These are phyloP conservation scores for Bonia amplexicaulis DNA, from an alignment of 176 grass and related monocot genomes.

Conservation along the genomic window DNA sequence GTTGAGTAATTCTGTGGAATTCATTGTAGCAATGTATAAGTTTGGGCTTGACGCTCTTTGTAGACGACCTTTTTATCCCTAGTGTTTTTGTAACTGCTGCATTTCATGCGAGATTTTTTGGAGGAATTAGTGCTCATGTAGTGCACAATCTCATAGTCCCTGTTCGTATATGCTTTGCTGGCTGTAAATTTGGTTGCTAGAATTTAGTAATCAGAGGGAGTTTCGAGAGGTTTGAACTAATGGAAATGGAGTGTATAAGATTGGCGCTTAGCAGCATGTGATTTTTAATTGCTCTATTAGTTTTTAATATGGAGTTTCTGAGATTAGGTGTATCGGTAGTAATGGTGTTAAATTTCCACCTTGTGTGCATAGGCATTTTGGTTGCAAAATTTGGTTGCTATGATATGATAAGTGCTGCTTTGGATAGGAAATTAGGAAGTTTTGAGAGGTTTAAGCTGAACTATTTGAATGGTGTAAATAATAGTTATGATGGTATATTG, in stretches of 20 bases:
- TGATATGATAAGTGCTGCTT: background rate
- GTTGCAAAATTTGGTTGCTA: background rate
- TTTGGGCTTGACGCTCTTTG: background rate
- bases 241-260: background rate
- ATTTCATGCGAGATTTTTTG: background rate
- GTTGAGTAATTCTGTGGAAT: background rate
- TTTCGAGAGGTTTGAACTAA: background rate
- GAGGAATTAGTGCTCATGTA: background rate
- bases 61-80: background rate
- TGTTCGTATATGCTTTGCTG: background rate
- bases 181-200: background rate
- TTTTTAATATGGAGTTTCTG: background rate
- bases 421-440: background rate
- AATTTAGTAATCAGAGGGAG: background rate
- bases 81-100: background rate
- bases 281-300: background rate
- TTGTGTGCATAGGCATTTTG: background rate
- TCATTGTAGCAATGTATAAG: background rate
- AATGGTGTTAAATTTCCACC: background rate
- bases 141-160: background rate
- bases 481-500: background rate
- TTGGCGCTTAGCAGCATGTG: background rate
- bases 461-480: background rate
- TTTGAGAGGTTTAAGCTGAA: background rate
- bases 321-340: background rate